Percentiles rank a stretch among this genome's conserved stretches.
Evolutionary conservation across 1,139 yeast genomes (phyloP).

Genomic region (Pichia sp.): DNA sequence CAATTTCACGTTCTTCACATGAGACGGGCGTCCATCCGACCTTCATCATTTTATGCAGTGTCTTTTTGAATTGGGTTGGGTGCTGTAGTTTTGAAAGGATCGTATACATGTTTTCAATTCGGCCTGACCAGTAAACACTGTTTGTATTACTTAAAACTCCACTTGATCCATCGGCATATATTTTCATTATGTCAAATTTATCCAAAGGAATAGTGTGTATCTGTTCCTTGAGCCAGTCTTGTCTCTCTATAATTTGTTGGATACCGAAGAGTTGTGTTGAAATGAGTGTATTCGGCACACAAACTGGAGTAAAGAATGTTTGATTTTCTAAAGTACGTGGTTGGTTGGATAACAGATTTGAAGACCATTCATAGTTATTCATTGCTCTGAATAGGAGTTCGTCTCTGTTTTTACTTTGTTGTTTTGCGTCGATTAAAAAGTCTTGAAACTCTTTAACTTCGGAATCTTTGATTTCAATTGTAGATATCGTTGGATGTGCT

Average conservation of each 20-base stretch:
- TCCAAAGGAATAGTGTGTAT: not conserved
- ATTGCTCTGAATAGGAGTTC: slow-evolving; percentile 47
- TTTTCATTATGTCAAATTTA: slow-evolving; percentile 42
- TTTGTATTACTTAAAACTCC: not conserved
- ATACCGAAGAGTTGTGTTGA: not conserved
- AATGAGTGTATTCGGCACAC: slow-evolving; percentile 30
- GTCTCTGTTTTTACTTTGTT: slow-evolving; percentile 38
- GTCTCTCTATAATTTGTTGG: not conserved
- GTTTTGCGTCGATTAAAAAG: slow-evolving; percentile 46
- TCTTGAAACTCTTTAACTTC: slow-evolving; percentile 20
- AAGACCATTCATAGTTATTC: slow-evolving; percentile 56
- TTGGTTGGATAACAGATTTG: slow-evolving; percentile 32
- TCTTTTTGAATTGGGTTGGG: not conserved
- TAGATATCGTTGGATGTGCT: slow-evolving; percentile 22
- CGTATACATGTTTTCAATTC: slow-evolving; percentile 3
- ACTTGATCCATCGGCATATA: slow-evolving; percentile 35
- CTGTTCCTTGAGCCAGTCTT: not conserved
- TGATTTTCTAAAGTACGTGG: slow-evolving; percentile 43
- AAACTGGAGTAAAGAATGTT: slow-evolving; percentile 52
- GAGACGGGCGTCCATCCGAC: slow-evolving; percentile 13
- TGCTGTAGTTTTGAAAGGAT: slow-evolving; percentile 1
- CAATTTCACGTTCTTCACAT: slow-evolving; percentile 8
- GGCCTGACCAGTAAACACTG: slow-evolving; percentile 10
- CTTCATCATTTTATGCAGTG: slow-evolving; percentile 1
- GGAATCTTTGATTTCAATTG: slow-evolving; percentile 6